phyloP scores from a whole-genome alignment of 2,329 filamentous ascomycete genomes.

The Pseudovirgaria hyperparasitica region DNA sequence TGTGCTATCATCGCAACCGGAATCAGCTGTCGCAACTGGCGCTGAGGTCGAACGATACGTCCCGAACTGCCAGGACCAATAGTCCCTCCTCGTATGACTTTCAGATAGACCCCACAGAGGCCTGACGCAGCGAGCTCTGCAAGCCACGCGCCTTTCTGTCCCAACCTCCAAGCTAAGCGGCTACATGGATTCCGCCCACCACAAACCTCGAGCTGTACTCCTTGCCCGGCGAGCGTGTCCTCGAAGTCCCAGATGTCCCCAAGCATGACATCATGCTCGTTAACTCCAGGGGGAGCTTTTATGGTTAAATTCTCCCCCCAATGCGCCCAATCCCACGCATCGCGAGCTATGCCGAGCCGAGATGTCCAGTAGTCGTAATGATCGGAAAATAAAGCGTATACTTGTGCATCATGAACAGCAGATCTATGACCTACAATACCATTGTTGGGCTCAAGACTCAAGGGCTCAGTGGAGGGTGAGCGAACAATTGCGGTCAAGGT shows the following conservation, averaged over 20 bases:
- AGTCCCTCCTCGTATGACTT: not conserved
- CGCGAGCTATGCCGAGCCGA: slow-evolving; percentile 1
- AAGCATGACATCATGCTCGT: slow-evolving; percentile 1
- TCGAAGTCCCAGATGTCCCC: slow-evolving; percentile 3
- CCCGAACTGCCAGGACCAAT: too few species aligned
- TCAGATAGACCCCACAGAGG: slow-evolving; percentile 4
- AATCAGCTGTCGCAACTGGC: too few species aligned
- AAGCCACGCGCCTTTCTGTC: slow-evolving; percentile 2
- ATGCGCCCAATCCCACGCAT: slow-evolving; percentile 2
- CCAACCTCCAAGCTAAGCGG: slow-evolving; percentile 2
- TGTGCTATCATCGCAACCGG: too few species aligned
- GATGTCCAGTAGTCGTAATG: slow-evolving; percentile 4
- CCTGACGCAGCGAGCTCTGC: slow-evolving; percentile 1
- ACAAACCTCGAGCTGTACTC: slow-evolving; percentile 2
- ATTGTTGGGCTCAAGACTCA: too few species aligned
- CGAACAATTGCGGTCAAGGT: too few species aligned
- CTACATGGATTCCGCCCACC: slow-evolving; percentile 2
- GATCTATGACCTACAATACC: too few species aligned
- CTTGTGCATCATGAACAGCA: slow-evolving; percentile 3
- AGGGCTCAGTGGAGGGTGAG: too few species aligned
- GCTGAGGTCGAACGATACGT: too few species aligned
- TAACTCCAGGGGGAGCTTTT: not conserved
- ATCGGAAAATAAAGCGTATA: slow-evolving; percentile 4
- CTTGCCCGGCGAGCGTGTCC: slow-evolving; percentile 1
- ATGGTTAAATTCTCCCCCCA: slow-evolving; percentile 5